Base-by-base conservation (phyloP, 202 grass and related monocot species). In the Dendrocalamus latiflorus region DNA sequence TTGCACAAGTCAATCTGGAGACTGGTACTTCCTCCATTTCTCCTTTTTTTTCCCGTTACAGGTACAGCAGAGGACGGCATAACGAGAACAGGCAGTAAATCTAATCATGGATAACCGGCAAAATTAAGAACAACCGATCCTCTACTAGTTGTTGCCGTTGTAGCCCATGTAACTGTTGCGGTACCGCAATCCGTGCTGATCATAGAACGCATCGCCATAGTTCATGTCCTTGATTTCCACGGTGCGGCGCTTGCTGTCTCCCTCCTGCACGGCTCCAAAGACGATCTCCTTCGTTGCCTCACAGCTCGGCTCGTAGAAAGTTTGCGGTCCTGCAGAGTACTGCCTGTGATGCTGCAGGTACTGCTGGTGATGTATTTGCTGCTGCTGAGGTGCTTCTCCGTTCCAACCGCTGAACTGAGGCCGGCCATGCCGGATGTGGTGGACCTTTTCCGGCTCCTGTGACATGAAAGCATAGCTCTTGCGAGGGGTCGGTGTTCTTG, bases 251-350 rank as follows among this genome's bases (percentile, higher is more conserved):
- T 36, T 36, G 34, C 34, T 36, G 34, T 36, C 34, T 36, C 34
- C 81, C 72, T 98, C 87, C 81, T 98, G 93, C 67, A 98, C 93
- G 6, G 96, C 91, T 33, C 96, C 96, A 18, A 98, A 98, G 66
- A 95, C 89, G 36, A 95, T 89, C 87, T 98, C 89, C 2, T 95
- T 95, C 1, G 84, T 84, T 21, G 80, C 87, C 67, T 92, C 91
- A n/a, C 85, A 90, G 87, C 85, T 91, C 11, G 85, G 89, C 85
- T 91, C 87, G 43, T 93, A 98, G 48, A 82, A 95, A 30, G 96
- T 95, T 48, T 93, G 93, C 2, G 96, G 87, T 14, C 93, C 91
- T 3, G 88, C 49, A 24, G 91, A 89, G 82, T 95, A 86, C 74
- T 89, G 93, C 70, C 77, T 85, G 81, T 93, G 91, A 26, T 88